Base-by-base conservation (phyloP, 306 rosid species). In the Echinosophora koreensis region DNA sequence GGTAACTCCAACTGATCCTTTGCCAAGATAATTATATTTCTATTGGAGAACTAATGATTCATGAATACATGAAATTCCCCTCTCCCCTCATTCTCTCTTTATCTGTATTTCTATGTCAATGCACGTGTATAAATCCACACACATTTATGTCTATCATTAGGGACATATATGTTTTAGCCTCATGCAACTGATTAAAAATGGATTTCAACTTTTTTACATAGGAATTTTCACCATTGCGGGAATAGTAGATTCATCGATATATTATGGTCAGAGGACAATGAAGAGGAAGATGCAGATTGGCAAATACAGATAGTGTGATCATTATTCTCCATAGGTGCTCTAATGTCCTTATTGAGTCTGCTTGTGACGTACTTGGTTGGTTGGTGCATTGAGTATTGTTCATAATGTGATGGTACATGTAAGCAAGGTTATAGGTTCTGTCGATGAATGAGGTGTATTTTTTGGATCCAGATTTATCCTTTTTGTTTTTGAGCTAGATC, bases 141-240 rank as follows among this genome's bases (percentile, higher is more conserved):
- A 13, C 42, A 13, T 41, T 10, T 8, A 8, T 38, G 17, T 27
- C 66, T 54, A 1, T 51, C 3, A 64, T 8, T 64, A 18, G 30
- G 6, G 30, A n/a, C 14, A 8, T 4, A 13, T 15, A 38, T 37
- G 6, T 13, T 54, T 34, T 51, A 14, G 12, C 49, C 16, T 16
- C 8, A 8, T 66, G 76, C 66, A 32, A 77, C 80, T 78, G 69
- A 75, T 39, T 61, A 51, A 51, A 60, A 16, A 9, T 39, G 27
- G 13, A 60, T 74, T 66, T 83, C 6, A 4, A 51, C 49, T 61
- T 61, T 65, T 78, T 15, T 73, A 2, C 17, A 8, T 63, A 93
- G 98, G 98, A 69, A 57, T 93, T 58, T 93, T 91, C 88, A 91
- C 92, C 0, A 18, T 93, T 65, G 98, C 97, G 0, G 97, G 97